Conservation (phyloP, 805 yeast genomes). For the Wickerhamiella spandovensis region DNA sequence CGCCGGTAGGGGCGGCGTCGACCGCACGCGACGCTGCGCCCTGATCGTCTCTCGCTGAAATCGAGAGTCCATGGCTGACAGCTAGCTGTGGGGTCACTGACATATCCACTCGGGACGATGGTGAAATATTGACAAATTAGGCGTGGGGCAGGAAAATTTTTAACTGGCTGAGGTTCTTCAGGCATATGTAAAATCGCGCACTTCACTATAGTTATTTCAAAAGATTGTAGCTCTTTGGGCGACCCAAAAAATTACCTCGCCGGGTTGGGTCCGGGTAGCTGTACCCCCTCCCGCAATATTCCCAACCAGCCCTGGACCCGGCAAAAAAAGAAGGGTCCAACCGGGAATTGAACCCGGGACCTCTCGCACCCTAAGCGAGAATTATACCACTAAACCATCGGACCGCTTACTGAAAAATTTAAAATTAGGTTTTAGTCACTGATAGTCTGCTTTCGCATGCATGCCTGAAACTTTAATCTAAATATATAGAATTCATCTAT, state of each 20-base stretch:
- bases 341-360: slow-evolving; percentile 1
- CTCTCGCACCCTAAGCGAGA: slow-evolving; percentile 1
- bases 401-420: not conserved
- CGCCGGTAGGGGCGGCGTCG: not conserved
- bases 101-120: not conserved
- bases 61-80: not conserved
- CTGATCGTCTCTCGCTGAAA: not conserved
- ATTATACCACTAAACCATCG: not conserved
- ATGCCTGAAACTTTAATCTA: too few species aligned
- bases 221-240: too few species aligned
- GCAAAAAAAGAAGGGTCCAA: not conserved
- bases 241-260: too few species aligned
- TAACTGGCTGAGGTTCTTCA: too few species aligned
- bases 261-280: too few species aligned
- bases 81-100: not conserved
- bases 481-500: too few species aligned
- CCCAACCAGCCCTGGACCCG: not conserved
- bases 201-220: too few species aligned
- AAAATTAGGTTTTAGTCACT: not conserved
- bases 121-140: not conserved
- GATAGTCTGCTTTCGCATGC: too few species aligned
- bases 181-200: too few species aligned
- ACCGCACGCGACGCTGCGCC: not conserved
- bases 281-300: too few species aligned
- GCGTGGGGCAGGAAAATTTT: not conserved